phyloP scores from a whole-genome alignment of 2,329 filamentous ascomycete genomes.

The Beauveria sp. region DNA sequence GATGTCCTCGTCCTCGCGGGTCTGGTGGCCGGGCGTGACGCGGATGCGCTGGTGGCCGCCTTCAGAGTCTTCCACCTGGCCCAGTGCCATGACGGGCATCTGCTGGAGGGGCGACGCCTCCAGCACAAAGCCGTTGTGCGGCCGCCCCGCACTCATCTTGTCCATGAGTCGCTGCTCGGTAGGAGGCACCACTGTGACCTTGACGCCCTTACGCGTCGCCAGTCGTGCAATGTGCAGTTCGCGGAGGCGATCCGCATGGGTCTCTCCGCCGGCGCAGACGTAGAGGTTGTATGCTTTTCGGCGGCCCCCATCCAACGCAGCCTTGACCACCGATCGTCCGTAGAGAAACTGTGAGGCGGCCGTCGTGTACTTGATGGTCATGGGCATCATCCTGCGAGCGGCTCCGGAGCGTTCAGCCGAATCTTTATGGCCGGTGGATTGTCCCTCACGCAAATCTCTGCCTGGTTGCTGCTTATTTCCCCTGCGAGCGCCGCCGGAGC shows the following conservation, averaged over 20 bases:
- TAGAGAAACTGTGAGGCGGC: slow-evolving; percentile 90
- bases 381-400: slow-evolving; percentile 24
- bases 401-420: background rate
- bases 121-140: slow-evolving; percentile 84
- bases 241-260: slow-evolving; percentile 41
- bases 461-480: background rate
- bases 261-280: slow-evolving; percentile 51
- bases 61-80: slow-evolving; percentile 36
- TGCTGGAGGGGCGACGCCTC: slow-evolving; percentile 79
- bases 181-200: slow-evolving; percentile 50
- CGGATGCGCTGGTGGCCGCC: slow-evolving; percentile 43
- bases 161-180: slow-evolving; percentile 64
- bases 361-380: slow-evolving; percentile 56
- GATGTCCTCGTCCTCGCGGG: slow-evolving; percentile 62
- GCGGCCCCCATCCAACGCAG: slow-evolving; percentile 59
- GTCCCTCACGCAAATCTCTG: background rate
- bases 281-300: slow-evolving; percentile 82
- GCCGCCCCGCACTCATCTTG: slow-evolving; percentile 72
- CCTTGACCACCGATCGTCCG: slow-evolving; percentile 70
- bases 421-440: background rate
- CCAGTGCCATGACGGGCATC: slow-evolving; percentile 55
- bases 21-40: slow-evolving; percentile 58
- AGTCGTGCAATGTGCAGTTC: slow-evolving; percentile 37
- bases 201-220: slow-evolving; percentile 42
- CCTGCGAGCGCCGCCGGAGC: too few relatives aligned